Conservation (phyloP, 2,329 filamentous ascomycete species). For the Neobulgaria alba region DNA sequence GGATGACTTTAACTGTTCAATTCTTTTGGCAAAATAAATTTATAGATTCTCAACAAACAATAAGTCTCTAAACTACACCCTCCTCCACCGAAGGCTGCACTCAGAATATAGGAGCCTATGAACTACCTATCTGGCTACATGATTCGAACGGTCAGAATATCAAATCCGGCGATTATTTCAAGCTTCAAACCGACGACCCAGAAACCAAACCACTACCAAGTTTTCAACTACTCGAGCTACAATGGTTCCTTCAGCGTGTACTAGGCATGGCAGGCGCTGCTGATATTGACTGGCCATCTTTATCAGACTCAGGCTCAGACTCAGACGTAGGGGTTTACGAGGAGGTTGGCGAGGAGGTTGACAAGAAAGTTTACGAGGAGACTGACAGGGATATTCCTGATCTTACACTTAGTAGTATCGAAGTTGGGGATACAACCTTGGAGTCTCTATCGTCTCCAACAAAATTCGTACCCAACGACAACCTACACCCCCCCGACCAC, state of each 20-base stretch:
- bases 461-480: too few relatives aligned
- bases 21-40: constrained; percentile 15
- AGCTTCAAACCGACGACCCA: constrained; percentile 9
- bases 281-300: not conserved
- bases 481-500: too few relatives aligned
- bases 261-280: not conserved
- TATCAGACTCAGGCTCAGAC: not conserved
- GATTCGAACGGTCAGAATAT: not conserved
- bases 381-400: too few relatives aligned
- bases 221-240: constrained; percentile 6
- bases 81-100: constrained; percentile 9
- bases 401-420: too few relatives aligned
- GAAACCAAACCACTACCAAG: constrained; percentile 7
- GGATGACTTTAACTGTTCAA: constrained; percentile 9
- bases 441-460: too few relatives aligned
- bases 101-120: not conserved
- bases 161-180: constrained; percentile 12
- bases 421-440: too few relatives aligned
- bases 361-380: too few relatives aligned
- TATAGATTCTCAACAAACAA: constrained; percentile 4
- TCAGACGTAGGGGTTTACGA: too few relatives aligned
- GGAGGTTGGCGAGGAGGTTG: too few relatives aligned
- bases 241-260: constrained; percentile 4
- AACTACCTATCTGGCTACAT: not conserved
- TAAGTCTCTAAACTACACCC: constrained; percentile 10